phyloP scores from a whole-genome alignment of 2,329 filamentous ascomycete genomes.

The Talaromyces sp. region DNA sequence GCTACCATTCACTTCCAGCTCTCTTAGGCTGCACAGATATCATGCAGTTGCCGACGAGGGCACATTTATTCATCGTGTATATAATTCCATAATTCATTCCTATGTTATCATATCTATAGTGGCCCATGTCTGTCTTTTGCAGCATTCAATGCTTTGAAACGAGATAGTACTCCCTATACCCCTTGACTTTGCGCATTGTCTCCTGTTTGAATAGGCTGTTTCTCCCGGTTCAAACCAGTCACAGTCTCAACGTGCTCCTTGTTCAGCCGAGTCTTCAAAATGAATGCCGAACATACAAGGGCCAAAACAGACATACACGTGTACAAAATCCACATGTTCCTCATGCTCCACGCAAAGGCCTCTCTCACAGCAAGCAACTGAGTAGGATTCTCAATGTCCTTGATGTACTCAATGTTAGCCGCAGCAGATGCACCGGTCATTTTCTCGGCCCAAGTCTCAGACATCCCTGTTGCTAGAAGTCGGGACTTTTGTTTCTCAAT shows the following conservation, averaged over 20 bases:
- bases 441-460: conserved; percentile 21
- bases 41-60: too few species aligned
- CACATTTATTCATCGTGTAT: background rate
- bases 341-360: conserved; percentile 54
- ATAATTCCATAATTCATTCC: background rate
- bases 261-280: conserved; percentile 49
- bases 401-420: conserved; percentile 51
- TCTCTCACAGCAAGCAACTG: conserved; percentile 47
- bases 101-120: background rate
- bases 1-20: background rate
- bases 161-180: background rate
- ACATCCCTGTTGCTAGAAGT: conserved; percentile 58
- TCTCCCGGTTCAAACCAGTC: conserved; percentile 46
- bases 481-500: conserved; percentile 51
- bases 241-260: conserved; percentile 56
- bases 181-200: conserved; percentile 7
- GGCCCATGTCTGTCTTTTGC: too few species aligned
- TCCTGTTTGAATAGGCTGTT: conserved; percentile 20
- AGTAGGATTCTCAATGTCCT: conserved; percentile 38
- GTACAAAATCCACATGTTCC: conserved; percentile 55
- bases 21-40: too few species aligned
- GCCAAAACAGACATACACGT: conserved; percentile 46
- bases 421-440: conserved; percentile 49
- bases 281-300: conserved; percentile 48
- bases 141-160: too few species aligned